Evolutionary conservation across 106 monocot genomes (phyloP), one percentile per base, ranked within the genome.

Genomic region (Amphibolis antarctica): DNA sequence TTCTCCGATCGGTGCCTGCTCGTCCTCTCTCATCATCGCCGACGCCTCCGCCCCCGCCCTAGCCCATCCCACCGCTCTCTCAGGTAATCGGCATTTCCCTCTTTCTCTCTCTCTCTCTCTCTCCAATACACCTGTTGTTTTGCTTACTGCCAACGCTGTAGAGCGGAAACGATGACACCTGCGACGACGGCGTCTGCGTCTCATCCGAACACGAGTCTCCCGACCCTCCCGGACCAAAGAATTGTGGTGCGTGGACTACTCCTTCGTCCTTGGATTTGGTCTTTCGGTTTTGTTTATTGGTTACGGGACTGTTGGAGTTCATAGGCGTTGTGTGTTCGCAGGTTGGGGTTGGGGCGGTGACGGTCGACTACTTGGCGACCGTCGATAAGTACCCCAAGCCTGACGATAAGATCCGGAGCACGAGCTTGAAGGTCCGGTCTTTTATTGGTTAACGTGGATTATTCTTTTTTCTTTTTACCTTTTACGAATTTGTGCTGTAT

Each of bases 341-440:
- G 94, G 51, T 96, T 59, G 94, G 94, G 10, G 90, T 89, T 48
- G 94, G 94, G 15, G 82, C 72, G 2, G 71, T 82, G 29, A 53
- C 78, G 11, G 71, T 80, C 28, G 94, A 96, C 73, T 96, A 68
- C 64, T 52, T 96, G 76, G 86, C 89, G 5, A 80, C 86, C 9
- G 94, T 96, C 1, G 79, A 74, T 0, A 74, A 76, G 7, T 89
- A 72, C 69, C 94, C 94, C 42, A 80, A 82, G 12, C 94, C 94
- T 14, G 86, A 96, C 46, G 94, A 96, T 57, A 96, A 96, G 78
- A 96, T 89, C 73, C 78, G 94, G 17, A 89, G 84, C 82, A 81
- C 89, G 15, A 86, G 76, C 53, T 72, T 80, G 43, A 96, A 83
- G 94, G 89, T 84, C 9, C 29, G 14, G 30, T 19, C 42, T 19